phyloP scores from a whole-genome alignment of 306 rosid genomes.

The Neltuma alba region DNA sequence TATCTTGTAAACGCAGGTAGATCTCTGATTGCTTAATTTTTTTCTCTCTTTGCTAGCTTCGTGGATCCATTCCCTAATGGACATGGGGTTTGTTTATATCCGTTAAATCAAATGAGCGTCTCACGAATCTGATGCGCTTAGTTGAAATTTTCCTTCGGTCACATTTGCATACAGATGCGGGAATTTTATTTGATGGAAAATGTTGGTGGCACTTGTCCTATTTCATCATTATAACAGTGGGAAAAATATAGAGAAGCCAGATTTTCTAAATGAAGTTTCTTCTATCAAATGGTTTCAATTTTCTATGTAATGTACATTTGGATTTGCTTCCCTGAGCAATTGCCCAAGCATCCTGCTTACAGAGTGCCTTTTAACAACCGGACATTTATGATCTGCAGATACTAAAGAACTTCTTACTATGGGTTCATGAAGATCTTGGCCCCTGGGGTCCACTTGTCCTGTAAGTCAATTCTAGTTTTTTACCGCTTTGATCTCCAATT shows the following conservation, averaged over 20 bases:
- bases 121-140: not conserved
- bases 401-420: slow-evolving; percentile 82
- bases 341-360: not conserved
- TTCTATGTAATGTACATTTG: not conserved
- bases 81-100: not conserved
- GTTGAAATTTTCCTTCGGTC: not conserved
- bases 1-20: not conserved
- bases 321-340: slow-evolving; percentile 15
- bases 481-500: not conserved
- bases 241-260: not conserved
- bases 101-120: not conserved
- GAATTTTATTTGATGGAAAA: not conserved
- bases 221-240: not conserved
- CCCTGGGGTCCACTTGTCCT: slow-evolving; percentile 92
- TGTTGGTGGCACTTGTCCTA: not conserved
- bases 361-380: not conserved
- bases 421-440: slow-evolving; percentile 96
- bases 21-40: not conserved
- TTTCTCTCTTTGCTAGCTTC: not conserved
- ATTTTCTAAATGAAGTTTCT: not conserved
- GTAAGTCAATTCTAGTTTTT: slow-evolving; percentile 53
- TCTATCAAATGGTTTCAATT: slow-evolving; percentile 1
- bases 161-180: not conserved
- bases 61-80: not conserved
- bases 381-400: slow-evolving; percentile 51